These are phyloP conservation scores for Bruguiera sexangula DNA, from an alignment of 345 rosid species.

Conservation along the genomic window DNA sequence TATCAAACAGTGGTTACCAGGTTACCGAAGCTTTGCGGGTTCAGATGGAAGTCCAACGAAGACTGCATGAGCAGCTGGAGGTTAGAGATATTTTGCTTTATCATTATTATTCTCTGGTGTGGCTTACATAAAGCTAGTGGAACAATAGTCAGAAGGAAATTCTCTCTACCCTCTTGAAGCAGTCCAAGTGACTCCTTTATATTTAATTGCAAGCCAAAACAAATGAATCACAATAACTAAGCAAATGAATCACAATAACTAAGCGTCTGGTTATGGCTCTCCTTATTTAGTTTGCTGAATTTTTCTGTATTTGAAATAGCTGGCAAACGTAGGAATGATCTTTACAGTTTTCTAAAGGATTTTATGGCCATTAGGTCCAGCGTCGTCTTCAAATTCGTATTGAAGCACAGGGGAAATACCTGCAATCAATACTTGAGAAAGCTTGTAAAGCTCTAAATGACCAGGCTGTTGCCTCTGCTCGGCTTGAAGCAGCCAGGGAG, in stretches of 20 bases:
- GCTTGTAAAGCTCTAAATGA: slow-evolving; percentile 83
- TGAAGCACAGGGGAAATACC: slow-evolving; percentile 85
- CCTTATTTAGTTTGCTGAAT: neutral
- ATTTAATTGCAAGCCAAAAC: neutral
- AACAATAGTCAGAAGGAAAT: no score
- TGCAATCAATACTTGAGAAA: slow-evolving; percentile 84
- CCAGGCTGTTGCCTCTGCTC: slow-evolving; percentile 58
- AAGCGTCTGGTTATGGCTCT: neutral
- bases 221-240: neutral
- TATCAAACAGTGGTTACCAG: slow-evolving; percentile 61
- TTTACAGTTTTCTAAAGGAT: neutral
- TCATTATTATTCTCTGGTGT: no score
- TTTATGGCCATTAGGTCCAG: slow-evolving; percentile 62
- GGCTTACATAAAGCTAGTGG: no score
- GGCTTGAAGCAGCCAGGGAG: slow-evolving; percentile 77
- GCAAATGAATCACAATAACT: neutral
- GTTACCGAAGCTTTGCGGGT: slow-evolving; percentile 92
- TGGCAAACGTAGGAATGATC: neutral
- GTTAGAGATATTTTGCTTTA: slow-evolving; percentile 31
- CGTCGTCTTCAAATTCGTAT: slow-evolving; percentile 78
- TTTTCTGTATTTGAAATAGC: neutral
- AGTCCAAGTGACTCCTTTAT: no score
- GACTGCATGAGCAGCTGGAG: slow-evolving; percentile 95
- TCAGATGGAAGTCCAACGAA: slow-evolving; percentile 96
- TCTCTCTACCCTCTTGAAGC: no score